phyloP scores from a whole-genome alignment of 2,329 filamentous ascomycete genomes.

The Penicillium sp. region DNA sequence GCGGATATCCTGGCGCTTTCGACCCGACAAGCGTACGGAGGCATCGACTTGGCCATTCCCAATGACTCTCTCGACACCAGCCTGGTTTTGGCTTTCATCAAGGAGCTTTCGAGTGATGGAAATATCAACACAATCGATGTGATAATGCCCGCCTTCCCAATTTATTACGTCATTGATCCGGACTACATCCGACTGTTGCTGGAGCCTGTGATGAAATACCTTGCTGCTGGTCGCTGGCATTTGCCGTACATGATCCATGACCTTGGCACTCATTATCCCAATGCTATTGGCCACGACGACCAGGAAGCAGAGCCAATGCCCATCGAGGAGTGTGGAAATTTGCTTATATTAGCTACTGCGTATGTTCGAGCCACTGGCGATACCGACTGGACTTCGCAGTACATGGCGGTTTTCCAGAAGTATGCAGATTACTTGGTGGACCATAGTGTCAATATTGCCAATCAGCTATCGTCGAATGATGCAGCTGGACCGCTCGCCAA shows the following conservation, averaged over 20 bases:
- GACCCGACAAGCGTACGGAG: constrained; percentile 36
- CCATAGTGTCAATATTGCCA: constrained; percentile 33
- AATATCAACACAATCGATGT: constrained; percentile 40
- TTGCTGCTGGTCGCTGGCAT: constrained; percentile 34
- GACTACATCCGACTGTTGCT: constrained; percentile 39
- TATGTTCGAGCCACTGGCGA: constrained; percentile 36
- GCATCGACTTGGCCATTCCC: constrained; percentile 35
- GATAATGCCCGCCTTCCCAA: constrained; percentile 37
- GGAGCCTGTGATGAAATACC: constrained; percentile 39
- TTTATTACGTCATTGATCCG: constrained; percentile 38
- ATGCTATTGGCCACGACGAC: constrained; percentile 35
- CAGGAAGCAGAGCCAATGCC: constrained; percentile 37
- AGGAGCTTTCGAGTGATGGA: constrained; percentile 39
- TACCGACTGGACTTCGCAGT: constrained; percentile 29
- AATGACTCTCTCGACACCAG: constrained; percentile 26
- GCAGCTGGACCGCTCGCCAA: constrained; percentile 36
- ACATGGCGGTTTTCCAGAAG: constrained; percentile 28
- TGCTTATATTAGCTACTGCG: constrained; percentile 33
- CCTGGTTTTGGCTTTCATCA: constrained; percentile 34
- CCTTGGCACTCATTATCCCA: constrained; percentile 36
- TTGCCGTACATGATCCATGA: constrained; percentile 36
- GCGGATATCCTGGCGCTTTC: constrained; percentile 37
- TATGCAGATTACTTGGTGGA: constrained; percentile 39
- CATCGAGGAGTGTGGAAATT: constrained; percentile 36
- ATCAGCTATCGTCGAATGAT: constrained; percentile 40